Base-by-base conservation (phyloP, 2,329 filamentous ascomycete genomes). In the Pyrenochaeta sp. region DNA sequence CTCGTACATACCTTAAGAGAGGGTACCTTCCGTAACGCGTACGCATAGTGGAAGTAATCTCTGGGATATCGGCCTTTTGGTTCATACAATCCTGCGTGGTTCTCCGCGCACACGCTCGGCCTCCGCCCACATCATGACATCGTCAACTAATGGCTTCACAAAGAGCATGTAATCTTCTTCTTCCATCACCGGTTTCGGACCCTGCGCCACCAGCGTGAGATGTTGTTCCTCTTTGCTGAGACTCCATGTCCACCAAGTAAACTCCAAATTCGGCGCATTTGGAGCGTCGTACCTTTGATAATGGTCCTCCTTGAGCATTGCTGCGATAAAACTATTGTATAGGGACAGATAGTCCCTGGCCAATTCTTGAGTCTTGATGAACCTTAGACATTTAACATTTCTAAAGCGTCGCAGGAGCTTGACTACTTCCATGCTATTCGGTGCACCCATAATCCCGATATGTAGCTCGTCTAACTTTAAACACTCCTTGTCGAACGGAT, bases 301-400 rank as follows among this genome's bases (percentile, higher is more conserved):
- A 58, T 80, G 78, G 59, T 82, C 79, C 25, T 74, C 69, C 51
- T 79, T 79, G 58, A 81, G 56, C 5, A 81, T 69, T 19, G 75
- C 59, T 0, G 76, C 77, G n/a, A 80, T 56, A 0, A 82, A 62
- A 0, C 71, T 64, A 46, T 78, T 76, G 44, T 7, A 47, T 10
- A 7, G 27, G 42, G 7, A 25, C 15, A 19, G 36, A 2, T 22
- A 44, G 7, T 7, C 19, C 19, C 8, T 6, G 1, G 37, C 19
- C 19, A 19, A 19, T 27, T 13, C 3, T 9, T 3, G 7, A 24
- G 78, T 76, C 13, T 69, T 61, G 2, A 81, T 59, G 40, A 81
- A 76, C 4, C 67, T 69, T 13, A 81, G 47, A 1, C 56, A 58
- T 37, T 69, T 61, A n/a, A 80, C 74, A 36, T 72, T 67, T 24